Evolutionary conservation across 768 basidiomycete species (phyloP).

Genomic region (Psilocybe cyanescens): DNA sequence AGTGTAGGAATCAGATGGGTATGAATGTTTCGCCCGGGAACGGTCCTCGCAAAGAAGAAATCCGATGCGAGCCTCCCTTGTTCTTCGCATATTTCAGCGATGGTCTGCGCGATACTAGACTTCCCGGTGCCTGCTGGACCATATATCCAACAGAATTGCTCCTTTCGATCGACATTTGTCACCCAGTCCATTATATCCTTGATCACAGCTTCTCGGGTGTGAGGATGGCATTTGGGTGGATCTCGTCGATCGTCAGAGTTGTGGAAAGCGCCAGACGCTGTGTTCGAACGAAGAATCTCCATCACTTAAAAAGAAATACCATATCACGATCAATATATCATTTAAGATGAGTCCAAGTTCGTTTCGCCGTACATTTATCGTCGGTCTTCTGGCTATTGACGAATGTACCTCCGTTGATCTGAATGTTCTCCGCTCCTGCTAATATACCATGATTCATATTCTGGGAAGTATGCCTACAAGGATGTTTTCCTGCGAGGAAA

Average conservation of each 20-base stretch:
- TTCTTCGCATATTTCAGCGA: neutral
- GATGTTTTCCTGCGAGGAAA: too few species aligned
- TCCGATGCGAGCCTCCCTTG: neutral
- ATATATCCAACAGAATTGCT: slow-evolving; percentile 5
- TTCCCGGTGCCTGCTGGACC: slow-evolving; percentile 11
- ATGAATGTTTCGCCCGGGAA: neutral
- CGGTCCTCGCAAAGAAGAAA: slow-evolving; percentile 3
- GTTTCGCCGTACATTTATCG: too few species aligned
- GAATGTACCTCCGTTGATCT: too few species aligned
- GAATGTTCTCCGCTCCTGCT: too few species aligned
- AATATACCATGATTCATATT: too few species aligned
- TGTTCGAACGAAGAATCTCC: neutral
- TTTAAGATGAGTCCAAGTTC: too few species aligned
- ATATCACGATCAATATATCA: too few species aligned
- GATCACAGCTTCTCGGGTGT: slow-evolving; percentile 2
- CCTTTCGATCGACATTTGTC: neutral
- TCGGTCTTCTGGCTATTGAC: too few species aligned
- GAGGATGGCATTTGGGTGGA: slow-evolving; percentile 4
- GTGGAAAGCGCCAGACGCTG: neutral
- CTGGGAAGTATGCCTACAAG: too few species aligned
- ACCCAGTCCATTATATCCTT: slow-evolving; percentile 7
- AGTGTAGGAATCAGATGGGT: neutral
- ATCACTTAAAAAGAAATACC: slow-evolving; percentile 11
- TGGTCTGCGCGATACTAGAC: slow-evolving; percentile 2
- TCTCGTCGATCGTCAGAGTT: neutral